Evolutionary conservation across 2,329 filamentous ascomycete species (phyloP).

Genomic region (Aspergillus luchuensis): DNA sequence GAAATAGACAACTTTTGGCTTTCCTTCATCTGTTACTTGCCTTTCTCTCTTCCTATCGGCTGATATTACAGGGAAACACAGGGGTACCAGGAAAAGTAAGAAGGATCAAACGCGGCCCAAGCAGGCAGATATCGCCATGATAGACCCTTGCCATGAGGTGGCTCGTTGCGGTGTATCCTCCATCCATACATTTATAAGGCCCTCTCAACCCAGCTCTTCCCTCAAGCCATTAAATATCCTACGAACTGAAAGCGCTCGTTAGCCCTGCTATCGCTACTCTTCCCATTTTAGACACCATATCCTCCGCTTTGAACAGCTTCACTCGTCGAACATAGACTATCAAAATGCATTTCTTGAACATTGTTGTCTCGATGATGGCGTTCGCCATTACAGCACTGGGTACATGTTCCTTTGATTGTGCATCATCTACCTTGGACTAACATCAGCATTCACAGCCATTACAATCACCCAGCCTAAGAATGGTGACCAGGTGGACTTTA

Average conservation of each 20-base stretch:
- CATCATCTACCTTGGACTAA: background rate
- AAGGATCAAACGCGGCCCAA: conserved; percentile 6
- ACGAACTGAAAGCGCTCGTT: background rate
- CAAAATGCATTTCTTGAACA: conserved; percentile 32
- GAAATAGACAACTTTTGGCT: conserved; percentile 11
- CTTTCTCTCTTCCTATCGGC: background rate
- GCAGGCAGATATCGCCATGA: background rate
- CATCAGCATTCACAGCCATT: conserved; percentile 26
- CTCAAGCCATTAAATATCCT: background rate
- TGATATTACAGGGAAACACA: background rate
- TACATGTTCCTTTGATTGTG: conserved; percentile 15
- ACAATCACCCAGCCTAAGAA: conserved; percentile 38
- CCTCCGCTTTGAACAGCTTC: conserved; percentile 5
- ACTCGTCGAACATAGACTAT: conserved; percentile 2
- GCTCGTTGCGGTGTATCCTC: conserved; percentile 13
- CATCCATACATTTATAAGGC: conserved; percentile 11
- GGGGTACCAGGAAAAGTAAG: background rate
- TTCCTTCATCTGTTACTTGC: background rate
- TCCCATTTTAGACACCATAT: background rate
- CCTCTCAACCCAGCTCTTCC: background rate
- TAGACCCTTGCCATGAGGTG: conserved; percentile 2
- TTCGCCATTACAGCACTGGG: conserved; percentile 35
- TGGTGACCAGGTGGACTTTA: conserved; percentile 40
- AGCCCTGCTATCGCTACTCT: background rate
- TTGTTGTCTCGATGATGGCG: conserved; percentile 28